Evolutionary conservation across 345 rosid species (phyloP), one percentile per base, ranked within the genome.

Genomic region (Eutrema heterophyllum): DNA sequence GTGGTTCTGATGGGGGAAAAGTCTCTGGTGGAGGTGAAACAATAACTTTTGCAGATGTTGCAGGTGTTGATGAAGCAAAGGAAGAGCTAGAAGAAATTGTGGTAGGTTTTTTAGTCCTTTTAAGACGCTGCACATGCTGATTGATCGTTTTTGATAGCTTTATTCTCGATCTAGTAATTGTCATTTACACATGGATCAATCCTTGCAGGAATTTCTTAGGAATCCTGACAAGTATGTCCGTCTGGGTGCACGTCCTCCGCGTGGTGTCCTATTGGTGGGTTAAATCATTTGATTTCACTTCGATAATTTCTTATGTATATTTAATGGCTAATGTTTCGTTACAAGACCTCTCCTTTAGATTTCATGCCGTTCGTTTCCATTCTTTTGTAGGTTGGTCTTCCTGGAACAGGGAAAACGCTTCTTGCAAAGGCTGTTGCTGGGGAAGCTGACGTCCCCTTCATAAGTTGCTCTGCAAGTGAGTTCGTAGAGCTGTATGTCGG

Each of bases 1-100:
- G 90, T 64, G 88, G 92, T 68, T 58, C 91, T 49, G 84, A 80
- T 65, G 85, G 88, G 71, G 72, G 85, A 18, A 87, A 88, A 81
- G 86, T 69, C n/a, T 64, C 91, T 32, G 93, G 84, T 21, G 92
- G 84, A 70, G 94, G 92, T 63, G 97, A 87, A 74, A 56, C 81
- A 46, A 87, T 95, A 62, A 89, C 91, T 64, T 95, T 95, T 85
- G 91, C 98, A 62, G 99, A 95, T 69, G 96, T 95, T 75, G 99
- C 98, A 32, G 98, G 98, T 70, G 90, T 92, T 21, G 97, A 95
- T 83, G 99, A 92, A 78, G 99, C 99, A 11, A 95, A 90, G 82
- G 99, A 95, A 81, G 99, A 95, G 84, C 83, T 95, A 30, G 97
- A 95, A 84, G 99, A 95, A 81, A 95, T 95, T 48, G 98, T 95